Evolutionary conservation across 345 rosid species (phyloP).

Genomic region (Orychophragmus violaceus): DNA sequence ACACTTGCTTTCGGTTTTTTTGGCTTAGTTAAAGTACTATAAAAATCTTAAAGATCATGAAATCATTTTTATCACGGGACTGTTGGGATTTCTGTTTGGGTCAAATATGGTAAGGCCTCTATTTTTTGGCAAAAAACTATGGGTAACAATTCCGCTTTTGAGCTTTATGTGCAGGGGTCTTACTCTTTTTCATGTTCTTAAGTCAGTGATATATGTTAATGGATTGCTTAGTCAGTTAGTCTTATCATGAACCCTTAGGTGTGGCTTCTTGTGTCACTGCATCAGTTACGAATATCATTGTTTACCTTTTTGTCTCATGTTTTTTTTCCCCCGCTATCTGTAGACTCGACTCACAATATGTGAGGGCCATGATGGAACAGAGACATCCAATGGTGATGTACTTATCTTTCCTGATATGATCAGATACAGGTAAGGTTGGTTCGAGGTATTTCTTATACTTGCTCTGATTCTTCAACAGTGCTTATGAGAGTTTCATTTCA

Average conservation of each 20-base stretch:
- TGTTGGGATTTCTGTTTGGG: conserved; percentile 2
- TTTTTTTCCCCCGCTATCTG: neutral
- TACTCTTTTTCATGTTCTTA: neutral
- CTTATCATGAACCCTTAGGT: neutral
- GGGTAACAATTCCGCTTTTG: neutral
- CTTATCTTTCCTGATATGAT: conserved; percentile 96
- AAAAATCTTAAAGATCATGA: neutral
- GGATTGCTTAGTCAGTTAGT: neutral
- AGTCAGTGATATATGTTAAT: neutral
- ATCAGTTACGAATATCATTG: neutral
- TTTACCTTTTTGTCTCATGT: neutral
- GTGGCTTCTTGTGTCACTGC: neutral
- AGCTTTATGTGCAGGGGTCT: neutral
- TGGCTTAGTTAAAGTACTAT: neutral
- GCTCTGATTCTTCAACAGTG: neutral
- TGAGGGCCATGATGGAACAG: conserved; percentile 97
- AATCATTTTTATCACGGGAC: neutral
- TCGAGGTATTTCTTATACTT: neutral
- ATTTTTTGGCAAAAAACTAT: conserved; percentile 2
- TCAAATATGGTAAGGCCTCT: neutral
- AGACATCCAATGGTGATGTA: conserved; percentile 96
- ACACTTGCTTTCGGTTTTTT: neutral
- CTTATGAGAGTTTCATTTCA: conserved; percentile 9
- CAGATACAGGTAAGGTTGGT: conserved; percentile 70
- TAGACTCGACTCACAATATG: conserved; percentile 90